Conservation (phyloP, 192 early-diverging fungal genomes). For the Dissophora ornata region DNA sequence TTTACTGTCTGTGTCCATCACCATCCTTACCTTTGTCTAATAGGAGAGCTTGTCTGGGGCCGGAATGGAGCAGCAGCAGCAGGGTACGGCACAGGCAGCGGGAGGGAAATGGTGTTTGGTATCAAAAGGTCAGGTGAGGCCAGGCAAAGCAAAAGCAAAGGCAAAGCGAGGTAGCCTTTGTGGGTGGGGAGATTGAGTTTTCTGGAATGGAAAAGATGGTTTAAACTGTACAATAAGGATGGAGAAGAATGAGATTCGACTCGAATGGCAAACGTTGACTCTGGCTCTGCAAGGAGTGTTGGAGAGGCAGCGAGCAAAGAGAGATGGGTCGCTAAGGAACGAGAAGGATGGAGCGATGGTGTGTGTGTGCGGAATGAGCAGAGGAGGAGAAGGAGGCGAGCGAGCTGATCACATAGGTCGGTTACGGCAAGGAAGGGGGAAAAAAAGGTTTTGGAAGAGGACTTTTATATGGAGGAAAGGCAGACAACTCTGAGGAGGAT, state of each 20-base stretch:
- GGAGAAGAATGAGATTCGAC: conserved; percentile 25
- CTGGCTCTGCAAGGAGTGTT: background rate
- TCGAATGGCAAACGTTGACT: too few species aligned
- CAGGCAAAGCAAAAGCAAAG: too few species aligned
- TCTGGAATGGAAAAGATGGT: conserved; percentile 14
- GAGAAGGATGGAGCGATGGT: background rate
- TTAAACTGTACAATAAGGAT: conserved; percentile 11
- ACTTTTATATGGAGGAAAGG: conserved; percentile 11
- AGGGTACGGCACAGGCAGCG: too few species aligned
- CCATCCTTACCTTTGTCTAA: too few species aligned
- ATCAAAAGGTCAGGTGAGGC: too few species aligned
- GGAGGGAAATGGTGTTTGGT: too few species aligned
- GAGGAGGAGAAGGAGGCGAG: conserved; percentile 3
- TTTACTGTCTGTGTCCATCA: background rate
- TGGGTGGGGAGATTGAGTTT: conserved; percentile 9
- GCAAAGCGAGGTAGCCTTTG: too few species aligned
- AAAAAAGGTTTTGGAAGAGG: conserved; percentile 12
- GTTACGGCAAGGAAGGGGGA: background rate
- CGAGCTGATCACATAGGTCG: background rate
- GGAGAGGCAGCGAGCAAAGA: conserved; percentile 18
- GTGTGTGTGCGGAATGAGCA: background rate
- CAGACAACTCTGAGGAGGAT: too few species aligned
- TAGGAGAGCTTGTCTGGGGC: too few species aligned
- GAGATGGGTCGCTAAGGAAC: background rate
- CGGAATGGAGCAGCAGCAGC: too few species aligned